Percentiles rank a stretch among this genome's conserved stretches.
Evolutionary conservation across 208 protist genomes (phyloP).

Genomic region (Phytomonas serpens): DNA sequence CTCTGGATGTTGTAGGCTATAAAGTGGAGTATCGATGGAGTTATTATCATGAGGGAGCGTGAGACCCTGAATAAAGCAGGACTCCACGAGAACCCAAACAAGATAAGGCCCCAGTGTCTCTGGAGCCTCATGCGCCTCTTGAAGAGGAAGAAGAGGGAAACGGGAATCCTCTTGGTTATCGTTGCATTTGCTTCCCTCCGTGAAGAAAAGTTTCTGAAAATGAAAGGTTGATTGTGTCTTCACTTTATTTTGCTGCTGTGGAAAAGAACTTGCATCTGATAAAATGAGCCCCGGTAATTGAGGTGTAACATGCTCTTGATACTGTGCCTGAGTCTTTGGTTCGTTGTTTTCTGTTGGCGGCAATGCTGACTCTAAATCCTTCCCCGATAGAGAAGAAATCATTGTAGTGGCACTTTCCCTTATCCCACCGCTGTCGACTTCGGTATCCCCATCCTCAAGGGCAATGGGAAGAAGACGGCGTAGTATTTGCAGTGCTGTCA

Average conservation of each 20-base stretch:
- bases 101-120: conserved; percentile 34
- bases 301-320: neutral
- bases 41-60: conserved; percentile 20
- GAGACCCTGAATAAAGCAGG: conserved; percentile 77
- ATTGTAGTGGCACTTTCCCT: conserved; percentile 6
- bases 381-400: conserved; percentile 8
- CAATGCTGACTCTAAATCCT: neutral
- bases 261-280: neutral
- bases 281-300: neutral
- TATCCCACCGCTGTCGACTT: neutral
- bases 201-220: conserved; percentile 74
- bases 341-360: neutral
- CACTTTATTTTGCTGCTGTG: neutral
- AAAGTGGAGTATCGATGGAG: conserved; percentile 15
- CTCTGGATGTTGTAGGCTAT: conserved; percentile 32
- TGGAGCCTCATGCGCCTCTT: conserved; percentile 14
- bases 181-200: conserved; percentile 51
- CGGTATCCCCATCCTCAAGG: conserved; percentile 41
- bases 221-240: conserved; percentile 42
- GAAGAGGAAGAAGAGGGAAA: conserved; percentile 32
- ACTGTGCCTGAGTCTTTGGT: neutral
- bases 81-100: conserved; percentile 63
- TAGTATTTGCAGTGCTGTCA: conserved; percentile 54
- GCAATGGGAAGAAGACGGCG: conserved; percentile 56
- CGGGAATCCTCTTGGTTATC: conserved; percentile 31